A percentile compares a stretch with the other conserved stretches of the same genome.
phyloP scores from a whole-genome alignment of 768 basidiomycete genomes.

The Astraeus odoratus region DNA sequence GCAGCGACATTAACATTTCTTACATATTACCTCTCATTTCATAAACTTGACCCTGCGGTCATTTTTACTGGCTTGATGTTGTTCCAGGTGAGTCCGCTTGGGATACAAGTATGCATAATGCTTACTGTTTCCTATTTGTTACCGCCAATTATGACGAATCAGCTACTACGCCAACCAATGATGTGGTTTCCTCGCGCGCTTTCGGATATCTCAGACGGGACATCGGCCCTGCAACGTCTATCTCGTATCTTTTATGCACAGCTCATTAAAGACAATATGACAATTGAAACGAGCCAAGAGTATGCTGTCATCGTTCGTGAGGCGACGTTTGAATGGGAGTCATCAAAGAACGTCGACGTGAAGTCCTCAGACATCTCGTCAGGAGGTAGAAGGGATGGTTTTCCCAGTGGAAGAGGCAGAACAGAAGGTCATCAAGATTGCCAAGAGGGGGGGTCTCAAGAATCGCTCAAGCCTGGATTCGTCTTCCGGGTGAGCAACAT shows the following conservation, averaged over 20 bases:
- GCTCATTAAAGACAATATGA: constrained; percentile 32
- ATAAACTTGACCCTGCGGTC: constrained; percentile 54
- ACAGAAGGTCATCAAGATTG: not conserved
- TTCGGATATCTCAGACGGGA: constrained; percentile 57
- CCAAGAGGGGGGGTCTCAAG: constrained; percentile 1
- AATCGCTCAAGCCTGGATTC: not conserved
- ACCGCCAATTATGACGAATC: constrained; percentile 3
- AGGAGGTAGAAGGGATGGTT: not conserved
- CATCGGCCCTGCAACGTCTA: constrained; percentile 54
- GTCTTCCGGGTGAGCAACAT: constrained; percentile 46
- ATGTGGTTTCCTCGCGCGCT: constrained; percentile 59
- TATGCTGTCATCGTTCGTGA: constrained; percentile 43
- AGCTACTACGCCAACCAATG: constrained; percentile 64
- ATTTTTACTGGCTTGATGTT: constrained; percentile 63
- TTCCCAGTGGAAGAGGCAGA: not conserved
- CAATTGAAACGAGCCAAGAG: constrained; percentile 38
- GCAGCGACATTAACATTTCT: constrained; percentile 63
- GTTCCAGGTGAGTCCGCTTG: constrained; percentile 35
- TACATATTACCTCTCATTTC: constrained; percentile 50
- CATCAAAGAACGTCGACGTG: constrained; percentile 8
- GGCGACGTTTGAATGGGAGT: constrained; percentile 63
- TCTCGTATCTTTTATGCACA: constrained; percentile 43
- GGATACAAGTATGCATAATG: too few species aligned
- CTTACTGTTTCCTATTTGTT: too few species aligned
- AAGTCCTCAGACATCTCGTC: not conserved